phyloP scores from a whole-genome alignment of 1,139 yeast genomes.

The Geotrichum macrosporum region DNA sequence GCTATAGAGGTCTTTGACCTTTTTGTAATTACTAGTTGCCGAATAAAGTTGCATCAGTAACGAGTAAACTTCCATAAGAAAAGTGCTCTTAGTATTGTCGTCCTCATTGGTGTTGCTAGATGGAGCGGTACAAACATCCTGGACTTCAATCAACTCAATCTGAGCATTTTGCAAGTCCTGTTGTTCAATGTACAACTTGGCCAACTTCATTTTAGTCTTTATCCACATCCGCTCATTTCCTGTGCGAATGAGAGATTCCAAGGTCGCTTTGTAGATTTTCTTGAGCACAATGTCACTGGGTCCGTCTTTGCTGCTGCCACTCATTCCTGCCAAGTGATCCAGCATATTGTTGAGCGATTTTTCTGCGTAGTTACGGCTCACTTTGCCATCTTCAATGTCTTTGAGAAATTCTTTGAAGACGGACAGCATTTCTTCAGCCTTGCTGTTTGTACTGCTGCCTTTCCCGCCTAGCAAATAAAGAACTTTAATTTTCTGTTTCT shows the following conservation, averaged over 20 bases:
- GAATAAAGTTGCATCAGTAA: constrained; percentile 56
- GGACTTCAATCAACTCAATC: constrained; percentile 42
- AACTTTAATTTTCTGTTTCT: constrained; percentile 63
- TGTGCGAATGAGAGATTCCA: constrained; percentile 30
- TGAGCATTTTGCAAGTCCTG: constrained; percentile 42
- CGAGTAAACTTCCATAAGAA: constrained; percentile 59
- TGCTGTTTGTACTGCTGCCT: constrained; percentile 23
- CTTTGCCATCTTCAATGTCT: constrained; percentile 32
- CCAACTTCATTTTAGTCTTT: constrained; percentile 51
- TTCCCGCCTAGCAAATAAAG: constrained; percentile 37
- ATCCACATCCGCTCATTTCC: constrained; percentile 54
- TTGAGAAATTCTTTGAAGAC: constrained; percentile 36
- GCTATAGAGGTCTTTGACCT: constrained; percentile 48
- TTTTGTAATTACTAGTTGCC: constrained; percentile 39
- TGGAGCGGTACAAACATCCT: constrained; percentile 37
- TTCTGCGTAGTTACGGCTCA: constrained; percentile 51
- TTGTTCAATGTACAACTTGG: constrained; percentile 47
- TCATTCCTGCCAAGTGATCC: constrained; percentile 40
- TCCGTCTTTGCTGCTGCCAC: neutral
- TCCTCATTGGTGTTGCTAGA: constrained; percentile 20
- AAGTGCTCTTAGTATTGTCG: constrained; percentile 33
- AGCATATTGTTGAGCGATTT: constrained; percentile 58
- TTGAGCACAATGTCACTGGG: constrained; percentile 30
- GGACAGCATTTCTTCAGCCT: constrained; percentile 38
- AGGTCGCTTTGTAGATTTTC: constrained; percentile 32